These are phyloP conservation scores for Lotus japonicus DNA, from an alignment of 306 rosid species.

Conservation along the genomic window DNA sequence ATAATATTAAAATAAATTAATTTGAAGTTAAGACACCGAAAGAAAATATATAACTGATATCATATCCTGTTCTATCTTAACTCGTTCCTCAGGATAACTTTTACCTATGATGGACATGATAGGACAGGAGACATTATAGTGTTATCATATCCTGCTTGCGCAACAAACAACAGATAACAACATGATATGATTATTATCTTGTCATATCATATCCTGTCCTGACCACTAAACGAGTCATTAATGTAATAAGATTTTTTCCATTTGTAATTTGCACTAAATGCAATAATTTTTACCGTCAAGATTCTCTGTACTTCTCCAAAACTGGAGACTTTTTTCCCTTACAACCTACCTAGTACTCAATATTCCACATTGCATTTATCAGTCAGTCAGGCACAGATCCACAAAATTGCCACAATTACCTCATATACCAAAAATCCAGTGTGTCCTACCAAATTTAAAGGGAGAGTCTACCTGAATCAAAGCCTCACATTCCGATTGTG, in stretches of 20 bases:
- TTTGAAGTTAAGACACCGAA: too few species aligned
- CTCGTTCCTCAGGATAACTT: too few species aligned
- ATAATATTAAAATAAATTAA: too few species aligned
- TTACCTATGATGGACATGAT: too few species aligned
- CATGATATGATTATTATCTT: too few species aligned
- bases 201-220: too few species aligned
- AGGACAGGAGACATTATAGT: too few species aligned
- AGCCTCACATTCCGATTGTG: constrained; percentile 23
- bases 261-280: background rate
- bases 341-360: background rate
- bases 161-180: too few species aligned
- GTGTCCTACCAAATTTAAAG: background rate
- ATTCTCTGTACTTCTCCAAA: background rate
- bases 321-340: background rate
- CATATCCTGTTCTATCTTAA: too few species aligned
- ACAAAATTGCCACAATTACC: constrained; percentile 2
- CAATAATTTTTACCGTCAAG: background rate
- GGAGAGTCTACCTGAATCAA: background rate
- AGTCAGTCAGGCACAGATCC: background rate
- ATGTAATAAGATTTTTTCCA: background rate
- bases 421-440: background rate
- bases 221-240: too few species aligned
- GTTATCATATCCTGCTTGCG: too few species aligned
- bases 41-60: too few species aligned
- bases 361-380: background rate